Base-by-base conservation (phyloP, 139 green algal genomes). In the Raphidocelis subcapitata region DNA sequence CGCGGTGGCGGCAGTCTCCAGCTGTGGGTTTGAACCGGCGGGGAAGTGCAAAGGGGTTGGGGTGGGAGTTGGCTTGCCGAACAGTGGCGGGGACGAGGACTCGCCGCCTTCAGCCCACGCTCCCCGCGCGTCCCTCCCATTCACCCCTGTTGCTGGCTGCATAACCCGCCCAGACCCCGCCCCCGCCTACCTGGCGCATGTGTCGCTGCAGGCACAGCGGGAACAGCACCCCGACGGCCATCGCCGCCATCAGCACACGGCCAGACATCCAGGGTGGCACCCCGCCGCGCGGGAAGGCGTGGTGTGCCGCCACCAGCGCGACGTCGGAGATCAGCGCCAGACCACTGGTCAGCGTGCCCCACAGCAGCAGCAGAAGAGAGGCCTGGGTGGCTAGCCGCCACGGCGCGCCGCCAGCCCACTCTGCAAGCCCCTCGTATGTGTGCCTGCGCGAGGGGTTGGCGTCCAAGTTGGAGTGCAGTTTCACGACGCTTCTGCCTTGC, bases 321-420 rank as follows among this genome's bases (percentile, higher is more conserved):
- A 83, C 82, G 57, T 94, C 89, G 20, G 82, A 81, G 49, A 96
- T 74, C 67, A 96, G 84, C n/a, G 85, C 87, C 59, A 91, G 82
- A 51, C 92, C 90, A 3, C 90, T 90, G 10, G 83, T 84, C 10
- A 95, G 74, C 3, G 86, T 96, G 26, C 91, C 91, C 51, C 87
- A 94, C 49, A 96, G 79, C 69, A 96, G 81, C 36, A 93, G 73
- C 31, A 96, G 76, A 3, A 96, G 73, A 18, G 62, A 83, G 0
- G 86, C 52, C 59, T 94, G 86, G 0, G 90, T 90, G 26, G 89
- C 37, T 35, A 85, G 82, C 83, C 82, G 83, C 83, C 79, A 89
- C 0, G 36, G 18, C 15, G 20, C 37, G 0, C 89, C 89, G 18
- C 86, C 86, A 20, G 86, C 81, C 63, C 76, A 85, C 35, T 89